Base-by-base conservation (phyloP, 2,329 filamentous ascomycete genomes). In the Apiospora kogelbergensis region DNA sequence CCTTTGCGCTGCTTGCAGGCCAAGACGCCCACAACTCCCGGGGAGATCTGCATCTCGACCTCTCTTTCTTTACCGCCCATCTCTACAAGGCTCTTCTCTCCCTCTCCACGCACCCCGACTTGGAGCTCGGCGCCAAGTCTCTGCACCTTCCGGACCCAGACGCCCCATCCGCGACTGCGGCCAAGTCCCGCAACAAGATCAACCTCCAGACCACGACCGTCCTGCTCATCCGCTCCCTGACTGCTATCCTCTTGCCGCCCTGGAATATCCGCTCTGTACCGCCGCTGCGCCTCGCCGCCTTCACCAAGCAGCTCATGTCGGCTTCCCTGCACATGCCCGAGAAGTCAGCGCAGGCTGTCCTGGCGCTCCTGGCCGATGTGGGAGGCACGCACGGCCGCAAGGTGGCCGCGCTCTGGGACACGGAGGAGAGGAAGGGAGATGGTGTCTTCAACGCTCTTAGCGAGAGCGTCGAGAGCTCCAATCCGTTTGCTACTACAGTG, bases 191-290 rank as follows among this genome's bases (percentile, higher is more conserved):
- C 65, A 90, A 89, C 78, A 96, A 93, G 79, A 90, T 99, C 82
- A 98, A 99, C 82, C 90, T 98, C 68, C 93, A 97, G 77, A 99
- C 96, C 0, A 97, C 95, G 0, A 96, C 95, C 2, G 94, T 98
- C 22, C 90, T 99, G 33, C 89, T 99, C 67, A 88, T 98, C 71
- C 92, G 95, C 72, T 96, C 93, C 66, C 86, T 99, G 6, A 92
- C 93, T 6, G 91, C 92, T 2, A 89, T 95, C 41, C 89, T 99
- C 24, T 85, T 97, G 0, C 94, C 95, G 0, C 83, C 89, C 63
- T 89, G 91, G 81, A 88, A 92, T 79, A 85, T 93, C 75, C 88
- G 92, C 76, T 86, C 91, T 69, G 87, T 94, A 2, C 94, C 96
- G 0, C 94, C 95, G 0, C 81, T 95, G 24, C 90, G 94, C 20